Conservation (phyloP, 2,329 filamentous ascomycete species). For the Exophiala dermatitidis region DNA sequence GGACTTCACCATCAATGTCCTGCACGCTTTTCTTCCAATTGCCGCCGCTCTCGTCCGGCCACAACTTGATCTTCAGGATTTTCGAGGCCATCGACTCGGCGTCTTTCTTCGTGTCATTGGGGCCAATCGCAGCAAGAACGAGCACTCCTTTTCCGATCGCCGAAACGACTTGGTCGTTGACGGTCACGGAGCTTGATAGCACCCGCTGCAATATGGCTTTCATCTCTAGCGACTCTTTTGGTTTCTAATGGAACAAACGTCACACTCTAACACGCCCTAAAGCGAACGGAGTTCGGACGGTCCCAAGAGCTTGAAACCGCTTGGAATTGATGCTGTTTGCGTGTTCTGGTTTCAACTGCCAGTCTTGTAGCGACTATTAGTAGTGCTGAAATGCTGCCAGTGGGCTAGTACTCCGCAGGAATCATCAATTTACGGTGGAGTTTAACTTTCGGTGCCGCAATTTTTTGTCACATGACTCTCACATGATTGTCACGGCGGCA, state of each 20-base stretch:
- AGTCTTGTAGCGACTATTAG: no score
- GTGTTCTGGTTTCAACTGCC: no score
- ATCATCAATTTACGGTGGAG: neutral
- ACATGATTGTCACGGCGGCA: neutral
- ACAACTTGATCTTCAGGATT: conserved; percentile 81
- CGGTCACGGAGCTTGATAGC: conserved; percentile 88
- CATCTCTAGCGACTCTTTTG: conserved; percentile 4
- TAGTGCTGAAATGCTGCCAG: no score
- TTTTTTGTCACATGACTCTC: neutral
- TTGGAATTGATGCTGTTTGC: no score
- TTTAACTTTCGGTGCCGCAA: no score
- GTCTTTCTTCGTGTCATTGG: conserved; percentile 84
- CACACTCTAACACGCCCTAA: neutral
- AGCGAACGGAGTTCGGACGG: neutral
- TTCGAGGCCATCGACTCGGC: conserved; percentile 76
- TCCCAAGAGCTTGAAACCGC: no score
- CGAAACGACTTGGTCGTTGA: conserved; percentile 83
- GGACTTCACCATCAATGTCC: conserved; percentile 82
- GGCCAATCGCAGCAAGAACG: conserved; percentile 84
- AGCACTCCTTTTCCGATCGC: conserved; percentile 84
- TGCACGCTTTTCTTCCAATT: conserved; percentile 87
- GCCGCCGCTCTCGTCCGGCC: conserved; percentile 70
- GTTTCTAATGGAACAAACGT: neutral
- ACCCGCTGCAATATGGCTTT: conserved; percentile 88
- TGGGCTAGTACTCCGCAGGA: neutral